Percentiles rank a stretch among this genome's conserved stretches.
Conservation (phyloP, 257 asterid genomes). For the Nicotiana undulata region DNA sequence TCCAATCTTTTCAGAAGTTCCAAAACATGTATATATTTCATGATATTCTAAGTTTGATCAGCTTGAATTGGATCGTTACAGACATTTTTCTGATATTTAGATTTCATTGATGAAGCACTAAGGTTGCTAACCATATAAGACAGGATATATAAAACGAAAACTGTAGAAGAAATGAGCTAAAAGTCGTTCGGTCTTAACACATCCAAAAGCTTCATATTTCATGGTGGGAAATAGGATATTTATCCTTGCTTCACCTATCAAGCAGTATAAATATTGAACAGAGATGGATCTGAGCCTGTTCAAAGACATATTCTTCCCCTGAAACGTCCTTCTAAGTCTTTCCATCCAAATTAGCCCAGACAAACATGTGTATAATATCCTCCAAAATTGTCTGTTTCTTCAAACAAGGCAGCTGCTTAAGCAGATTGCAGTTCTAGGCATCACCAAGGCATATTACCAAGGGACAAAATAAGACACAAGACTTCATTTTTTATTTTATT, state of each 20-base stretch:
- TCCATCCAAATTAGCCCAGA: background rate
- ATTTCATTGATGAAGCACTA: conserved; percentile 1
- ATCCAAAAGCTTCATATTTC: background rate
- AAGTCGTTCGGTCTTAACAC: background rate
- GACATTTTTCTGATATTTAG: background rate
- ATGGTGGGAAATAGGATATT: background rate
- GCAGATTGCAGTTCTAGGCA: background rate
- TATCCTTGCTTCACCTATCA: background rate
- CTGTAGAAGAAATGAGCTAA: background rate
- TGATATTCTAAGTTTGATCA: no score
- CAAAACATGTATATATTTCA: no score
- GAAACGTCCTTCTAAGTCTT: background rate
- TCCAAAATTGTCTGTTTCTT: background rate
- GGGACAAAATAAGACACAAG: background rate
- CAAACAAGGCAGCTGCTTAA: background rate
- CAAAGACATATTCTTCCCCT: background rate
- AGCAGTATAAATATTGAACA: background rate
- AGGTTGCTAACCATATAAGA: background rate
- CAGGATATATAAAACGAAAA: background rate
- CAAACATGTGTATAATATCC: background rate
- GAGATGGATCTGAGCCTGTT: background rate
- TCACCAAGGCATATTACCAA: background rate
- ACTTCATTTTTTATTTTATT: background rate
- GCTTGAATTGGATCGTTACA: no score
- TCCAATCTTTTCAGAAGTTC: no score